Evolutionary conservation across 371 early-diverging fungal genomes (phyloP).

Genomic region (Mucor ambiguus): DNA sequence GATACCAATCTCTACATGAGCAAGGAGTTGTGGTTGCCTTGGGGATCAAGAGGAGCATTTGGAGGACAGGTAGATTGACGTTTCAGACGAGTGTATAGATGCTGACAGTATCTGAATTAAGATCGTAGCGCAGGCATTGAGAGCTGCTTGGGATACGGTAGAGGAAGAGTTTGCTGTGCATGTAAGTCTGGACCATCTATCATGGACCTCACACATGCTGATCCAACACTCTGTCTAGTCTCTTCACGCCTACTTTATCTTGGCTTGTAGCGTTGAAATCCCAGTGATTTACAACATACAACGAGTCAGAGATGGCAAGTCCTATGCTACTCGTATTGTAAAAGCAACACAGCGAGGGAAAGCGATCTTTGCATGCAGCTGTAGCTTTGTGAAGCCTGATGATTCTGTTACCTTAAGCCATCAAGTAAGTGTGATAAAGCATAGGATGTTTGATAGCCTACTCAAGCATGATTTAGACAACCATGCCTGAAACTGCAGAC

Average conservation of each 20-base stretch:
- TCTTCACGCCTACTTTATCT: constrained; percentile 47
- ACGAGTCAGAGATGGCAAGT: constrained; percentile 46
- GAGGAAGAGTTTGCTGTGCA: constrained; percentile 68
- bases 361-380: constrained; percentile 39
- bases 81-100: not conserved
- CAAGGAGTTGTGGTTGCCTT: constrained; percentile 78
- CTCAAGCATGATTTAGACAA: constrained; percentile 13
- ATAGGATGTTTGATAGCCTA: not conserved
- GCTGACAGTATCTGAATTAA: constrained; percentile 7
- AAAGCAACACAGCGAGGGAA: constrained; percentile 48
- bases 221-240: constrained; percentile 22
- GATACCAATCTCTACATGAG: constrained; percentile 75
- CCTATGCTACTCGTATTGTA: constrained; percentile 47
- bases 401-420: constrained; percentile 32
- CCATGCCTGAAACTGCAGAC: constrained; percentile 32
- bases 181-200: constrained; percentile 24
- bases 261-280: constrained; percentile 39
- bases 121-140: constrained; percentile 82
- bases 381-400: constrained; percentile 43
- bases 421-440: constrained; percentile 32
- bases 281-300: constrained; percentile 49
- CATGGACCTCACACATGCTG: not conserved
- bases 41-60: constrained; percentile 84
- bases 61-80: constrained; percentile 53
- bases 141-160: constrained; percentile 82